Evolutionary conservation across 768 basidiomycete genomes (phyloP).

Genomic region (Suillus placidus): DNA sequence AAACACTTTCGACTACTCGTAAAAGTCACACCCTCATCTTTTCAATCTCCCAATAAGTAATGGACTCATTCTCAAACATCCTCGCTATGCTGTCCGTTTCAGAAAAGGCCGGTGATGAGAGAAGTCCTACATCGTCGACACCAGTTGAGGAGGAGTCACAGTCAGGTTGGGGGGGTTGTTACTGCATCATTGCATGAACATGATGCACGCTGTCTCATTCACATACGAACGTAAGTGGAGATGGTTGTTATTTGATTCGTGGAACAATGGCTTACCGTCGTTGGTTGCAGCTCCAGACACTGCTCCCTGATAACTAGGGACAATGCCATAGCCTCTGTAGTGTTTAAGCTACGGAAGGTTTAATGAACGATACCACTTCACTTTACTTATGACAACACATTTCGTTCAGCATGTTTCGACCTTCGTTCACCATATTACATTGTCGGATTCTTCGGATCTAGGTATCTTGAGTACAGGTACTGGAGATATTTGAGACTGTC

Average conservation of each 20-base stretch:
- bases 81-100: not conserved
- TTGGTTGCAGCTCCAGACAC: not conserved
- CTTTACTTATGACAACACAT: not conserved
- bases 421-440: not conserved
- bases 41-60: not conserved
- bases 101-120: not conserved
- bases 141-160: not conserved
- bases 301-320: not conserved
- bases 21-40: not conserved
- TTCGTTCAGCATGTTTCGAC: not conserved
- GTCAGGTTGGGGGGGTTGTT: not conserved
- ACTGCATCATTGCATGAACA: not conserved
- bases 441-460: not conserved
- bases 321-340: not conserved
- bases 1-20: not conserved
- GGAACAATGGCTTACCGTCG: not conserved
- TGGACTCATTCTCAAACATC: constrained; percentile 7
- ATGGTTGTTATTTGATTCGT: not conserved
- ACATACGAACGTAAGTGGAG: not conserved
- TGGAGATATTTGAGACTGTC: not conserved
- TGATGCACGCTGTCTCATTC: too few relatives aligned
- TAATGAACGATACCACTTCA: not conserved
- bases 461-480: not conserved
- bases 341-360: not conserved
- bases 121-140: not conserved